These are phyloP conservation scores for Ceratocystis cacaofunesta DNA, from an alignment of 2,329 filamentous ascomycete genomes.

Conservation along the genomic window DNA sequence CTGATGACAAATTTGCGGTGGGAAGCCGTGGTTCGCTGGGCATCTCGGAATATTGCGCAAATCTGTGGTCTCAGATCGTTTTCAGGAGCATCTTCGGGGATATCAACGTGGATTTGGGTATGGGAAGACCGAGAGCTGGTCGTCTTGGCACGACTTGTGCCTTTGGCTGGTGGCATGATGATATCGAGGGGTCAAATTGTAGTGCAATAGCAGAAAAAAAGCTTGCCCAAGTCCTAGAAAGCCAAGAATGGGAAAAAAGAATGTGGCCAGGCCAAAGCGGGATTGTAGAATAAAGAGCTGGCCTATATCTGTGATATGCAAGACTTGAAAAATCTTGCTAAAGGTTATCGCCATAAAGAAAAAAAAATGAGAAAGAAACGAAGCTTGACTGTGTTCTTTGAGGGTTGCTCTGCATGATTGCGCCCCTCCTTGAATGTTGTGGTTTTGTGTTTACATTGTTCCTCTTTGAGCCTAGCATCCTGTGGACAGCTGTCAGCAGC, in stretches of 20 bases:
- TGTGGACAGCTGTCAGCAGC: background rate
- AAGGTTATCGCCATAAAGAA: background rate
- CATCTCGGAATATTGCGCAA: conserved; percentile 59
- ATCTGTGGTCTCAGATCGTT: conserved; percentile 61
- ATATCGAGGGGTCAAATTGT: background rate
- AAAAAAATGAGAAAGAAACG: background rate
- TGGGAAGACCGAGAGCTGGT: conserved; percentile 31
- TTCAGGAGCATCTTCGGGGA: conserved; percentile 58
- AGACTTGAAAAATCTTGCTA: background rate
- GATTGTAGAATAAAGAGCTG: background rate
- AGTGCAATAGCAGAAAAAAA: background rate
- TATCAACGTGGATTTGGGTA: conserved; percentile 25
- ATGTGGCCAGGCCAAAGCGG: background rate
- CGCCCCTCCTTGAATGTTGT: conserved; percentile 5
- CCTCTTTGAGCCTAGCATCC: conserved; percentile 11
- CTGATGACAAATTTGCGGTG: conserved; percentile 82
- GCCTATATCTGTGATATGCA: background rate
- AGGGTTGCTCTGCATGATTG: conserved; percentile 8
- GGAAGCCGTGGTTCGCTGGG: conserved; percentile 76
- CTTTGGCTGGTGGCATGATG: conserved; percentile 30
- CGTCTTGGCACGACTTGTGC: conserved; percentile 31
- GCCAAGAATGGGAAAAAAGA: background rate
- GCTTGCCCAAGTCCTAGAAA: background rate
- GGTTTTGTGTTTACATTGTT: conserved; percentile 15
- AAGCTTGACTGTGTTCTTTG: background rate